A percentile compares a stretch with the other conserved stretches of the same genome.
Evolutionary conservation across 2,329 filamentous ascomycete species (phyloP).

Genomic region (Pseudocercospora musae): DNA sequence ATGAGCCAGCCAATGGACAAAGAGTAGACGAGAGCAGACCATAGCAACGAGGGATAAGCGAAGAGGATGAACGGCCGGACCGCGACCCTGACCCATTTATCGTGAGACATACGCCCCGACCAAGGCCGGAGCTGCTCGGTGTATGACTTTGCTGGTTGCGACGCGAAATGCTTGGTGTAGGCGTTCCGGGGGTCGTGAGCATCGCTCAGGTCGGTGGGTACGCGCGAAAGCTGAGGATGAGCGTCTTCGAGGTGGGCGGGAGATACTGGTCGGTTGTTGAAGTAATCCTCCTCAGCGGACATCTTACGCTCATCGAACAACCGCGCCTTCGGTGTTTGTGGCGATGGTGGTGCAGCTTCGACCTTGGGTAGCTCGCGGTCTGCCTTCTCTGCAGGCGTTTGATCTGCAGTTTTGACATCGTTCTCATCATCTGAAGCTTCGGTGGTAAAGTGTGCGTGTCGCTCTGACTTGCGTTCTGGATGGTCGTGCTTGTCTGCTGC

Average conservation of each 20-base stretch:
- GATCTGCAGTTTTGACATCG: constrained; percentile 1
- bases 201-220: background rate
- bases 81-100: constrained; percentile 76
- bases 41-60: constrained; percentile 82
- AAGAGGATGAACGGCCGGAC: constrained; percentile 80
- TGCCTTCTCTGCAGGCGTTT: constrained; percentile 9
- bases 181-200: constrained; percentile 19
- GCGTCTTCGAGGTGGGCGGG: constrained; percentile 6
- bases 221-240: background rate
- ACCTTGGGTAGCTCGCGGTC: constrained; percentile 6
- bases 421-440: constrained; percentile 13
- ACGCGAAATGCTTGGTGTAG: constrained; percentile 70
- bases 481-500: background rate
- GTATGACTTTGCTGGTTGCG: constrained; percentile 68
- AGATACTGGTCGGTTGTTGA: constrained; percentile 14
- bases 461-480: background rate
- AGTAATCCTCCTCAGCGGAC: constrained; percentile 15
- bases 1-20: constrained; percentile 94
- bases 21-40: constrained; percentile 80
- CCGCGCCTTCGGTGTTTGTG: background rate
- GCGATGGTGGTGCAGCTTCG: background rate
- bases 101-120: constrained; percentile 72
- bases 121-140: constrained; percentile 69
- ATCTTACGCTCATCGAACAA: background rate
- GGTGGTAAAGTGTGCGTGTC: constrained; percentile 19